Base-by-base conservation (phyloP, 805 yeast genomes). In the Suhomyces sp. region DNA sequence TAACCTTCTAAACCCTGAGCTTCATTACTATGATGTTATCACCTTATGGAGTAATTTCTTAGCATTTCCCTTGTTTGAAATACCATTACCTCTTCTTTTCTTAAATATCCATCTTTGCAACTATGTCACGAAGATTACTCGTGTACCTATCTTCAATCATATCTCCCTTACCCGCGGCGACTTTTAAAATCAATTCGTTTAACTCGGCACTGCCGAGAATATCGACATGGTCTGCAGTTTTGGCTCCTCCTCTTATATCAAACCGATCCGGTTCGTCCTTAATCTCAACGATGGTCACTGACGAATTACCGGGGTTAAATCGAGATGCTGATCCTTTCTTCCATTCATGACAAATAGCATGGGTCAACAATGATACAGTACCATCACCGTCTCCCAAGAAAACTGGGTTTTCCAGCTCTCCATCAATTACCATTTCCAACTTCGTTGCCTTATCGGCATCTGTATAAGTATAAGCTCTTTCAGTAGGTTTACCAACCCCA, bases 181-280 rank as follows among this genome's bases (percentile, higher is more conserved):
- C 88, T 42, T 76, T 75, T 36, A 91, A 65, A 9, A 93, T 68
- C 51, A 90, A 65, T 53, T 93, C 98, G 55, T 93, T 93, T 56
- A 93, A 67, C 53, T 83, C 95, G 1, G 97, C 87, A 43, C 95
- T 80, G 2, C 98, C 98, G 30, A 93, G 68, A 30, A 93, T 90
- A 56, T 93, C 98, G 19, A 93, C 98, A 59, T 93, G 98, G 51
- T 93, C 98, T 1, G 98, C 97, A 1, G 97, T 91, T 56, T 84
- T 85, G 8, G 96, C 95, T 10, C 98, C 98, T 17, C 98, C 98
- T 46, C 98, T 75, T 21, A 93, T 85, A 63, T 93, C 98, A 51
- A 85, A 88, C 46, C 86, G 67, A 53, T 87, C 95, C 0, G 98
- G 98, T 54, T 90, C 95, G 53, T 93, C 96, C 50, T 77, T 75